phyloP scores from a whole-genome alignment of 1,284 basidiomycete genomes.

The Ustilago sp. region DNA sequence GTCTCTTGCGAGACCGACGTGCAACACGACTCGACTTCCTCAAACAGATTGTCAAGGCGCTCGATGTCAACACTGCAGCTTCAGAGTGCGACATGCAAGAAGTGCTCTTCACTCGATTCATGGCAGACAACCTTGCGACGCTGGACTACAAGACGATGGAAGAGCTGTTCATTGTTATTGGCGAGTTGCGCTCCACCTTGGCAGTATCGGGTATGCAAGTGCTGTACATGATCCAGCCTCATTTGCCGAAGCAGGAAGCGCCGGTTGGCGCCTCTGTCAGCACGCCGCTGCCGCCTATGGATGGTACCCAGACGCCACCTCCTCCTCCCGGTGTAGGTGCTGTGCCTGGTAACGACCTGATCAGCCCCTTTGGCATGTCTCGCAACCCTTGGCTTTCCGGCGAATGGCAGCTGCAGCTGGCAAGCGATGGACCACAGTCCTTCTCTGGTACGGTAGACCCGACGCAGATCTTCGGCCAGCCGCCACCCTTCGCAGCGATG shows the following conservation, averaged over 20 bases:
- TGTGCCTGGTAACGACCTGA: slow-evolving; percentile 13
- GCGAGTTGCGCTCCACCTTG: slow-evolving; percentile 81
- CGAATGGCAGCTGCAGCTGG: slow-evolving; percentile 42
- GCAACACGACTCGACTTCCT: slow-evolving; percentile 85
- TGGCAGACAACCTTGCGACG: slow-evolving; percentile 90
- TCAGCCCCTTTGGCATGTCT: slow-evolving; percentile 34
- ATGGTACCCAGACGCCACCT: slow-evolving; percentile 32
- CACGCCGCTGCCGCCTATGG: slow-evolving; percentile 5
- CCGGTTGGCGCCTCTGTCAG: not conserved
- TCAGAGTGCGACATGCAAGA: slow-evolving; percentile 34
- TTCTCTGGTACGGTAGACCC: slow-evolving; percentile 29
- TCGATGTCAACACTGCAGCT: slow-evolving; percentile 77
- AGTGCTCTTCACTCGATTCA: slow-evolving; percentile 82
- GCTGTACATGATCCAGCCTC: slow-evolving; percentile 57
- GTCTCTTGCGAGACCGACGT: slow-evolving; percentile 89
- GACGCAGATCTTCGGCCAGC: slow-evolving; percentile 22
- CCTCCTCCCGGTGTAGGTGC: slow-evolving; percentile 9
- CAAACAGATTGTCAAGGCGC: slow-evolving; percentile 81
- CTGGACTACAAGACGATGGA: slow-evolving; percentile 95
- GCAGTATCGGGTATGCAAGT: slow-evolving; percentile 88
- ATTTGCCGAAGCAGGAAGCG: slow-evolving; percentile 39
- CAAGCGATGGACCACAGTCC: slow-evolving; percentile 15
- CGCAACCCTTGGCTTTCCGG: slow-evolving; percentile 46
- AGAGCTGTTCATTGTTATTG: slow-evolving; percentile 87
- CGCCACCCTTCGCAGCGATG: not conserved